Conservation (phyloP, 768 basidiomycete species). For the Steccherinum ochraceum region DNA sequence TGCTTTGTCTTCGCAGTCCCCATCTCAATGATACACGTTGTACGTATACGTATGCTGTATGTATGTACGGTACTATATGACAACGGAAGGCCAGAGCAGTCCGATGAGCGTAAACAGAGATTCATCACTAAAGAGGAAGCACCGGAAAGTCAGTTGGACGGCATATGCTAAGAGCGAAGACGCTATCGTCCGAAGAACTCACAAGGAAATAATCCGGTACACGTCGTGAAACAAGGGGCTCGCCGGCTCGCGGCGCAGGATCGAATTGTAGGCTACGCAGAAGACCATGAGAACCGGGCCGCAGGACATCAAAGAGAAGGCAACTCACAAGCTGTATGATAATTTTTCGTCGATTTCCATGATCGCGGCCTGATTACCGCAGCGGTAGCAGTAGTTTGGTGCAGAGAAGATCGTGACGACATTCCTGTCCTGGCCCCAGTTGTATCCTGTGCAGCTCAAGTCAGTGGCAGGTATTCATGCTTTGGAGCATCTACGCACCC, state of each 20-base stretch:
- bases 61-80: constrained; percentile 23
- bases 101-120: constrained; percentile 8
- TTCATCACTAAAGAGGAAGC: constrained; percentile 16
- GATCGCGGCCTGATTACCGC: constrained; percentile 99
- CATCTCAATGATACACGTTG: constrained; percentile 19
- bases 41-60: constrained; percentile 21
- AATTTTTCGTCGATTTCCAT: constrained; percentile 99
- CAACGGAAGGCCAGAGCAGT: constrained; percentile 12
- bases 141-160: not conserved
- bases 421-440: constrained; percentile 98
- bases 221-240: constrained; percentile 93
- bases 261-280: constrained; percentile 92
- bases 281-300: constrained; percentile 5
- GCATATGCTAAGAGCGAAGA: constrained; percentile 1
- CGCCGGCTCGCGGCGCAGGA: constrained; percentile 96
- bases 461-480: too few species aligned
- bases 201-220: constrained; percentile 94
- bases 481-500: too few species aligned
- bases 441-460: constrained; percentile 57
- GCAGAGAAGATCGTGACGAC: constrained; percentile 99
- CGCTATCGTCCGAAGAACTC: constrained; percentile 24
- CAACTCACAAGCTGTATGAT: constrained; percentile 85
- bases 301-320: constrained; percentile 1
- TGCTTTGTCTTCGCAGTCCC: constrained; percentile 6
- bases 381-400: constrained; percentile 99